Evolutionary conservation across 208 protist genomes (phyloP).

Genomic region (Leishmania martiniquensis): DNA sequence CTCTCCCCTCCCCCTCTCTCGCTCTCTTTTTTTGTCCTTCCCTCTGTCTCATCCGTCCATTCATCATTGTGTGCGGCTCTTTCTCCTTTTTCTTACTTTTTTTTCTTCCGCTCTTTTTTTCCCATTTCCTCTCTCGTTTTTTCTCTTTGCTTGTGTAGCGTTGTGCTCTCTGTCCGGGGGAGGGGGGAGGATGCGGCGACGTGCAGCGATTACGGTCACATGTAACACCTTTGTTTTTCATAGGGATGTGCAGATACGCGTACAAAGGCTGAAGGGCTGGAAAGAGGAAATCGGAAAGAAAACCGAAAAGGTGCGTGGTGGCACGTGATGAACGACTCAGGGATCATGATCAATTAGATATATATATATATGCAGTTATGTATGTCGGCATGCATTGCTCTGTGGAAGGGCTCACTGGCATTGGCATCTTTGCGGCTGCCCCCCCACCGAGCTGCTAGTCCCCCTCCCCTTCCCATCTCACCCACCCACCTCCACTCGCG

Average conservation of each 20-base stretch:
- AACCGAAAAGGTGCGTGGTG: background rate
- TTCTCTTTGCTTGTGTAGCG: background rate
- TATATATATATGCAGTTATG: background rate
- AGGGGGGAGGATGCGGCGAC: background rate
- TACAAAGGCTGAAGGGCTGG: background rate
- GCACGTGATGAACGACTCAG: background rate
- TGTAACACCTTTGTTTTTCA: background rate
- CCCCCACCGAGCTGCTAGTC: background rate
- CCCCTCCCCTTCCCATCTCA: slow-evolving; percentile 1
- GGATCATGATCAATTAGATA: background rate
- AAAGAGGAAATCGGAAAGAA: background rate
- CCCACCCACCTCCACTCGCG: background rate
- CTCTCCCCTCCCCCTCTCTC: background rate
- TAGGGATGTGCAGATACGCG: background rate
- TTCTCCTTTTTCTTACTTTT: too few species aligned
- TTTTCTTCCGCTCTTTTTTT: slow-evolving; percentile 1
- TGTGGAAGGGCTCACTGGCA: background rate
- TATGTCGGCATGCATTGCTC: background rate
- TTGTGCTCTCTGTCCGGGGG: background rate
- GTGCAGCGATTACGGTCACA: background rate
- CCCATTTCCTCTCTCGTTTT: background rate
- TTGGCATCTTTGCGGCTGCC: background rate
- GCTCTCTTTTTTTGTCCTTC: background rate
- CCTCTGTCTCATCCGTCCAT: background rate
- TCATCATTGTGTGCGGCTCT: background rate